These are phyloP conservation scores for Ustilago shanxiensis DNA, from an alignment of 1,284 basidiomycete species.

Conservation along the genomic window DNA sequence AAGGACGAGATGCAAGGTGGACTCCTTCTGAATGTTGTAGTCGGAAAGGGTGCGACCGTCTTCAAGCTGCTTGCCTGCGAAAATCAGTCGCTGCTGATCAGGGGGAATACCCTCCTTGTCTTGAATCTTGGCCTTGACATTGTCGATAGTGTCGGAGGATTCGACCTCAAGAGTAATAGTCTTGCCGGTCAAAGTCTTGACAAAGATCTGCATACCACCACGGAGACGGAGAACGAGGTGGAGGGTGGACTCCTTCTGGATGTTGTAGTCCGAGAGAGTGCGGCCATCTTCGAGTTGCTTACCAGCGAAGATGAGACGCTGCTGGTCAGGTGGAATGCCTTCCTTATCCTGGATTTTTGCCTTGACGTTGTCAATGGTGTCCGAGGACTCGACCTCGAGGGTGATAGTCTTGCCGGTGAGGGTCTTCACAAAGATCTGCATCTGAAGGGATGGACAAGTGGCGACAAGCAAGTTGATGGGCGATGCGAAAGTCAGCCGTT, in stretches of 20 bases:
- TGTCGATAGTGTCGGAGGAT: constrained; percentile 92
- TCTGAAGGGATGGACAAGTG: constrained; percentile 13
- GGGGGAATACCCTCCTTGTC: constrained; percentile 71
- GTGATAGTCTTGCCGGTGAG: constrained; percentile 71
- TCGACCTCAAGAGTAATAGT: constrained; percentile 95
- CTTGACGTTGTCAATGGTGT: constrained; percentile 77
- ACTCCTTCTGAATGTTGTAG: constrained; percentile 71
- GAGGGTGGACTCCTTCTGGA: constrained; percentile 98
- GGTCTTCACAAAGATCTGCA: constrained; percentile 61
- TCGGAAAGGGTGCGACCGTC: constrained; percentile 72
- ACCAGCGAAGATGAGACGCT: constrained; percentile 67
- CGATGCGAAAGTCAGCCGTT: constrained; percentile 6
- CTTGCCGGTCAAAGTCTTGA: constrained; percentile 90
- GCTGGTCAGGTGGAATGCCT: constrained; percentile 67
- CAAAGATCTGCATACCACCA: constrained; percentile 75
- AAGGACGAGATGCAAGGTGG: constrained; percentile 66
- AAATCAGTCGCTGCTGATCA: constrained; percentile 73
- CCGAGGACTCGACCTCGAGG: constrained; percentile 69
- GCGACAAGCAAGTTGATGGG: not conserved
- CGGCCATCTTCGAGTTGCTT: constrained; percentile 69
- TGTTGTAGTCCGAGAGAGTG: constrained; percentile 75
- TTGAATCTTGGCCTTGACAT: constrained; percentile 73
- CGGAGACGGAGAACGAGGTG: constrained; percentile 90
- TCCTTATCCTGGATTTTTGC: constrained; percentile 70
- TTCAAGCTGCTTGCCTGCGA: constrained; percentile 73